phyloP scores from a whole-genome alignment of 1,139 yeast species.

The Candida mesenterica region DNA sequence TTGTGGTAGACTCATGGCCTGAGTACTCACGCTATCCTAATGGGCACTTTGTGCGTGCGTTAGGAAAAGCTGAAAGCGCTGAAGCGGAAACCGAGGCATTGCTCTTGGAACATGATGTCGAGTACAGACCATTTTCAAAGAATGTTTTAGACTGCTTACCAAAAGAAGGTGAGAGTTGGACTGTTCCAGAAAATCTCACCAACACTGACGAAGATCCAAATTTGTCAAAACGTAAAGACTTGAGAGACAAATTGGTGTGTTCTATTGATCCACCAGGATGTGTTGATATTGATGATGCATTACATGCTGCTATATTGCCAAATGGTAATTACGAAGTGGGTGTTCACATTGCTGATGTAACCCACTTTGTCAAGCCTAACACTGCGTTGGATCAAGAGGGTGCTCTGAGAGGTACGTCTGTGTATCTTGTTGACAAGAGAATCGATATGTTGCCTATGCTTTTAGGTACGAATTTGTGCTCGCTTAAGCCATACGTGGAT shows the following conservation, averaged over 20 bases:
- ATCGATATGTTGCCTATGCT: constrained; percentile 98
- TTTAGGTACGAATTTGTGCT: constrained; percentile 93
- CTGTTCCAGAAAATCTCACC: constrained; percentile 63
- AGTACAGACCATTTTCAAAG: constrained; percentile 92
- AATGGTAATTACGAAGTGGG: constrained; percentile 97
- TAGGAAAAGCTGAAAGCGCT: constrained; percentile 88
- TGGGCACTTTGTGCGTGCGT: constrained; percentile 88
- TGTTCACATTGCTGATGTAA: constrained; percentile 98
- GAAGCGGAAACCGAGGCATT: constrained; percentile 97
- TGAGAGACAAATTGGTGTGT: constrained; percentile 86
- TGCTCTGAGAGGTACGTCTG: constrained; percentile 96
- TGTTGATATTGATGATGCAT: constrained; percentile 98
- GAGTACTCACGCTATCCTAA: constrained; percentile 79
- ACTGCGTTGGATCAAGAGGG: constrained; percentile 95
- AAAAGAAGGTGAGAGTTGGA: constrained; percentile 89
- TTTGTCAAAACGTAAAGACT: constrained; percentile 69
- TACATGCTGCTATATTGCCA: constrained; percentile 80
- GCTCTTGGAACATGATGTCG: constrained; percentile 91
- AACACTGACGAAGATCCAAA: constrained; percentile 55
- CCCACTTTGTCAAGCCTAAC: constrained; percentile 92
- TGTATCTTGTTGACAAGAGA: constrained; percentile 96
- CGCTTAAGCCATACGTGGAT: constrained; percentile 91
- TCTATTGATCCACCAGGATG: constrained; percentile 98
- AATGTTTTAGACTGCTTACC: constrained; percentile 93
- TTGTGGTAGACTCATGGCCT: constrained; percentile 93